Base-by-base conservation (phyloP, 768 basidiomycete genomes). In the Hygrophoropsis aurantiaca region DNA sequence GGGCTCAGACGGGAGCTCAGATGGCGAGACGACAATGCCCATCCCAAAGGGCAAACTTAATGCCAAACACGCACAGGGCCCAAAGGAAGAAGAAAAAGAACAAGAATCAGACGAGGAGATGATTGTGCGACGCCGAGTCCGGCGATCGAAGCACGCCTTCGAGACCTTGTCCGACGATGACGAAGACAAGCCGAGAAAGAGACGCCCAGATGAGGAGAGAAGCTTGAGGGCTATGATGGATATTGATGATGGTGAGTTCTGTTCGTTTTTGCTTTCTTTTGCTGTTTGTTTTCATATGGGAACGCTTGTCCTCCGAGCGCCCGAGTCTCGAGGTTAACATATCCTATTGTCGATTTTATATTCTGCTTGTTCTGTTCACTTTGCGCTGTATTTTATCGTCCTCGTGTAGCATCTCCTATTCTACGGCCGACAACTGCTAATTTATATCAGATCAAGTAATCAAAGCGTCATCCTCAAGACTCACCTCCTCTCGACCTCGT, bases 171-270 rank as follows among this genome's bases (percentile, higher is more conserved):
- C 85, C 0, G 87, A 88, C 45, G 80, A 82, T 3, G 82, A 84
- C 20, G 84, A 80, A 13, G 73, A 79, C 0, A 73, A 74, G 11
- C 65, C 56, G 13, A 56, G 44, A 34, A 45, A 49, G 3, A 60
- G 27, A 55, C 65, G 58, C 34, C 62, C 36, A 35, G 77, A 81
- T 47, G 68, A 72, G 13, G 78, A 67, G 53, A 60, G 47, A 52
- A 77, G 75, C 36, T 40, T 77, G 40, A 62, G 62, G n/a, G 84
- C 78, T 9, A 76, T 88, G 72, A 87, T 88, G 86, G 87, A 90
- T 42, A 75, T 88, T 44, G 86, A 87, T 46, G 87, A 89, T 56
- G 80, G 87, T 85, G 51, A 13, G 69, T 57, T 37, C 36, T 39
- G 42, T 8, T 54, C 32, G 15, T 21, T 30, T 7, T 30, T 30